phyloP scores from a whole-genome alignment of 2,329 filamentous ascomycete species.

The Apiospora malaysiana region DNA sequence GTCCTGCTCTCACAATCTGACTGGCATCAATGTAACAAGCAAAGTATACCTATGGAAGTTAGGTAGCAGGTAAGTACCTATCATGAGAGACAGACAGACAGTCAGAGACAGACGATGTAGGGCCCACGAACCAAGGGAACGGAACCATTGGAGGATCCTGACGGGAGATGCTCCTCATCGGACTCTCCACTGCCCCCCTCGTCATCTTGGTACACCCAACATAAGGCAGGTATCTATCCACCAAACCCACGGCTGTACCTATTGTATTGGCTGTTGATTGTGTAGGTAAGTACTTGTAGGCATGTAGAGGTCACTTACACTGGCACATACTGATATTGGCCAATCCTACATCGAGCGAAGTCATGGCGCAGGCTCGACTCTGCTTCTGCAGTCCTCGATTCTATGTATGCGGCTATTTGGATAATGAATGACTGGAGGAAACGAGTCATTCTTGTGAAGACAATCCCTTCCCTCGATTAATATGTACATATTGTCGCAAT shows the following conservation, averaged over 20 bases:
- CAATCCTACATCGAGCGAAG: background rate
- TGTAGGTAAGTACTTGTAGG: no score
- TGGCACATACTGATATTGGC: no score
- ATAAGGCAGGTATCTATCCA: background rate
- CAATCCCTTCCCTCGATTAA: background rate
- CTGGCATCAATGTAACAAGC: background rate
- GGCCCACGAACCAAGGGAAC: constrained; percentile 11
- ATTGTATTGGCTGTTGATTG: background rate
- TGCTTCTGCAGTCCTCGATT: background rate
- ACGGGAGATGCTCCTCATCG: constrained; percentile 1
- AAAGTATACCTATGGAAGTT: background rate
- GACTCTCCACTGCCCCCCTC: background rate
- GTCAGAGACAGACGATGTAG: background rate
- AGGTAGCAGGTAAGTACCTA: background rate
- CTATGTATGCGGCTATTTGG: background rate
- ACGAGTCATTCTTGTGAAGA: background rate
- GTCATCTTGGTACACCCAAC: constrained; percentile 8
- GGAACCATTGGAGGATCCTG: constrained; percentile 15
- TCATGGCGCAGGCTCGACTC: background rate
- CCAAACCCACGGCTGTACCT: background rate
- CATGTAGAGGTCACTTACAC: background rate
- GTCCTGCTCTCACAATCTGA: background rate
- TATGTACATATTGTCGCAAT: background rate
- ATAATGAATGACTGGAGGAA: background rate
- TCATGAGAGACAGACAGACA: background rate